Evolutionary conservation across 1,284 basidiomycete genomes (phyloP).

Genomic region (Ustilago hordei): DNA sequence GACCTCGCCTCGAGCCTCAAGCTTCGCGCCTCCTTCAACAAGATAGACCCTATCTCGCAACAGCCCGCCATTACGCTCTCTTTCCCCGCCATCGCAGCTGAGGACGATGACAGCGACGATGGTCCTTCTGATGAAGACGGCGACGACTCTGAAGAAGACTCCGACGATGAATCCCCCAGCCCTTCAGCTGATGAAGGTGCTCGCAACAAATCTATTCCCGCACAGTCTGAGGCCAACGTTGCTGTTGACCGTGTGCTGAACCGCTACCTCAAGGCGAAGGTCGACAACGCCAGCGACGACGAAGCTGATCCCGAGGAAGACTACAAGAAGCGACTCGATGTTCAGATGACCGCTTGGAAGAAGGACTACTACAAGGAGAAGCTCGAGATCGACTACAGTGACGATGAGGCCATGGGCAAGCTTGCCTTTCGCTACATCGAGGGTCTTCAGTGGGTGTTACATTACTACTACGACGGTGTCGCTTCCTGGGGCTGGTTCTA

Average conservation of each 20-base stretch:
- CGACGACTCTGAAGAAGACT: slow-evolving; percentile 66
- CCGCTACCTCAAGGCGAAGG: slow-evolving; percentile 87
- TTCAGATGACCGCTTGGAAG: slow-evolving; percentile 95
- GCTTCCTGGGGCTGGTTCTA: slow-evolving; percentile 99
- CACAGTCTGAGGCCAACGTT: slow-evolving; percentile 65
- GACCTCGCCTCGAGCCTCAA: slow-evolving; percentile 56
- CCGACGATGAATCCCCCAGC: slow-evolving; percentile 49
- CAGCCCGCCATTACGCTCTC: slow-evolving; percentile 57
- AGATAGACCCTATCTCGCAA: slow-evolving; percentile 60
- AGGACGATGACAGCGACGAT: slow-evolving; percentile 37
- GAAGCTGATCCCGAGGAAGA: slow-evolving; percentile 67
- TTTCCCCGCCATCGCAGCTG: slow-evolving; percentile 40
- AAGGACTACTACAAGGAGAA: slow-evolving; percentile 80
- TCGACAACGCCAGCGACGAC: slow-evolving; percentile 49
- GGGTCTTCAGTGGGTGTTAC: slow-evolving; percentile 98
- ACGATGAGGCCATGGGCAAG: slow-evolving; percentile 72
- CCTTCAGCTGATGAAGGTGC: slow-evolving; percentile 72
- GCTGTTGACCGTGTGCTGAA: slow-evolving; percentile 85
- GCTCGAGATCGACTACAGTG: slow-evolving; percentile 71
- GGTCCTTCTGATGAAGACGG: slow-evolving; percentile 35
- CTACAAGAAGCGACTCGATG: slow-evolving; percentile 79
- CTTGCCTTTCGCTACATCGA: slow-evolving; percentile 80
- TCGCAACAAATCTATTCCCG: slow-evolving; percentile 10
- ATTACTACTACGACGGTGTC: slow-evolving; percentile 97
- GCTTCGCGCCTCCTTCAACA: slow-evolving; percentile 62